Conservation (phyloP, 495 filamentous ascomycete genomes). For the Penicillium dipodomyicola region DNA sequence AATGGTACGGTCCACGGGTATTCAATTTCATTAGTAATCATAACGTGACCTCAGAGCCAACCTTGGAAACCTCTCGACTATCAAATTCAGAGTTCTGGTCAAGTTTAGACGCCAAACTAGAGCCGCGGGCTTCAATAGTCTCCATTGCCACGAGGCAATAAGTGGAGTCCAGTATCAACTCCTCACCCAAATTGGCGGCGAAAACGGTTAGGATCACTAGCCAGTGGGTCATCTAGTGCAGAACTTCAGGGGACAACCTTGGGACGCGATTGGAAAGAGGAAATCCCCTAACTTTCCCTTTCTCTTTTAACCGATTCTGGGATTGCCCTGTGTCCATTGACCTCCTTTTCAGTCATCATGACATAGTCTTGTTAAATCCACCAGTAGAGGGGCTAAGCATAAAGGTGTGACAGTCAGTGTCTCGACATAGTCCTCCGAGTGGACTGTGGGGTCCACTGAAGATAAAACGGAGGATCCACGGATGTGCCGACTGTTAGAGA, state of each 20-base stretch:
- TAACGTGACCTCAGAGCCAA: too few species aligned
- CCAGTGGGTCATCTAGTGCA: conserved; percentile 26
- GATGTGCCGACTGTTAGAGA: not conserved
- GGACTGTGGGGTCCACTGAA: conserved; percentile 4
- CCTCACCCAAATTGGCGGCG: conserved; percentile 14
- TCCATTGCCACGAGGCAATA: conserved; percentile 10
- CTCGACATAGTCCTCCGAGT: not conserved
- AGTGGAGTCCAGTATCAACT: conserved; percentile 8
- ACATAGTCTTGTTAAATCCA: not conserved
- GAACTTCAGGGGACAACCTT: conserved; percentile 21
- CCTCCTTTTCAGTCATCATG: not conserved
- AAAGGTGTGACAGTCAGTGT: conserved; percentile 4
- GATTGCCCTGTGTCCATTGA: not conserved
- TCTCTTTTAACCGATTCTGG: not conserved
- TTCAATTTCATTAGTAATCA: not conserved
- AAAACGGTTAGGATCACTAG: conserved; percentile 38
- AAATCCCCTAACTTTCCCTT: not conserved
- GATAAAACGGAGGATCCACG: conserved; percentile 6
- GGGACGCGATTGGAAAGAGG: not conserved
- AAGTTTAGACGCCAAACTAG: not conserved
- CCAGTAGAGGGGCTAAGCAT: not conserved
- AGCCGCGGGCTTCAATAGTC: conserved; percentile 8
- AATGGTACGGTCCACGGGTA: not conserved
- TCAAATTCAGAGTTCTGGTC: not conserved
- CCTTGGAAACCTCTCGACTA: too few species aligned